Conservation (phyloP, 116 monocot species). For the Cymodocea nodosa region DNA sequence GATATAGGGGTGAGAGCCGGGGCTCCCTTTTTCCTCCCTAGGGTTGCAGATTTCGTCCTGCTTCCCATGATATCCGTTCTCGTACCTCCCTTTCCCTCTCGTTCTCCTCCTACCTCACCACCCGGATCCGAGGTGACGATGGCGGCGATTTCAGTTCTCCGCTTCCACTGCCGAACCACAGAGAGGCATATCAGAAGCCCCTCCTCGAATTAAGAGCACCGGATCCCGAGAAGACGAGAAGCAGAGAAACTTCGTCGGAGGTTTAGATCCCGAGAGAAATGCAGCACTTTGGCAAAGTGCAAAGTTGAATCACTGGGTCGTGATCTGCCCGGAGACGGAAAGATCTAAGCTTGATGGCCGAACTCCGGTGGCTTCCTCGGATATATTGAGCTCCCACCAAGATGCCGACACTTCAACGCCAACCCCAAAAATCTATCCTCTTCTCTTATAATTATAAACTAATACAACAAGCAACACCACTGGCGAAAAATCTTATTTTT, state of each 20-base stretch:
- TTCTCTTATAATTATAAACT: not conserved
- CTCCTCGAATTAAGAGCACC: not conserved
- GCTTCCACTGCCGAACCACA: not conserved
- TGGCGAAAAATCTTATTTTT: not conserved
- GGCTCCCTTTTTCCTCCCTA: conserved; percentile 4
- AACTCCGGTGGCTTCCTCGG: not conserved
- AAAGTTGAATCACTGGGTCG: not conserved
- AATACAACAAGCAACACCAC: not conserved
- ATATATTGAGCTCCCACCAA: not conserved
- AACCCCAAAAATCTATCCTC: not conserved
- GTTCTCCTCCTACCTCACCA: not conserved
- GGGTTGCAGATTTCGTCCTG: conserved; percentile 6
- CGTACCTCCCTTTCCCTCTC: not conserved
- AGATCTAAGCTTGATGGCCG: conserved; percentile 3
- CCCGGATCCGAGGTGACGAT: not conserved
- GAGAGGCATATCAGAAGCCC: not conserved
- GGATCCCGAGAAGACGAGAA: not conserved
- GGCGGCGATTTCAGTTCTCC: conserved; percentile 1
- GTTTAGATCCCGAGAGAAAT: not conserved
- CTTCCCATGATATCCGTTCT: conserved; percentile 7
- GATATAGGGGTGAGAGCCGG: conserved; percentile 5
- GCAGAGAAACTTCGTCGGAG: not conserved
- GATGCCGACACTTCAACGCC: not conserved
- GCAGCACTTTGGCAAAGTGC: not conserved
- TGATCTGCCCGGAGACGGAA: conserved; percentile 1